Conservation (phyloP, 352 stramenopile species). For the Phytophthora quininea region DNA sequence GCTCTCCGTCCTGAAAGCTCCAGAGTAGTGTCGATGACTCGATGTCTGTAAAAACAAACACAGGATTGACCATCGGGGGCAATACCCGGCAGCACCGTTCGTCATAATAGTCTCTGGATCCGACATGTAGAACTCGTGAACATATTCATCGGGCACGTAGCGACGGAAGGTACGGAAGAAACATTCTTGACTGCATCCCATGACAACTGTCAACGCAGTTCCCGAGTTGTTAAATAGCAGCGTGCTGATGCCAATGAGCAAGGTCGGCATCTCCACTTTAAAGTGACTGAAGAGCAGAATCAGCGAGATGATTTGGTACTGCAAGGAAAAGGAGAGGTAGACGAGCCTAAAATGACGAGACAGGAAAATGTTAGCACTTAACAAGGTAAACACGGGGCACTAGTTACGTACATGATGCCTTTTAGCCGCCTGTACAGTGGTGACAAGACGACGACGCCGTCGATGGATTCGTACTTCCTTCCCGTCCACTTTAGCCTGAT, state of each 20-base stretch:
- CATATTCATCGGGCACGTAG: constrained; percentile 57
- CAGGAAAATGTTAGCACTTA: neutral
- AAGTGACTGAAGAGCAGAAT: constrained; percentile 49
- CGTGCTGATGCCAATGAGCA: constrained; percentile 42
- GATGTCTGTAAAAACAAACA: constrained; percentile 78
- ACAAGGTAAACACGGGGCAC: neutral
- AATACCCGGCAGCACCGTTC: constrained; percentile 27
- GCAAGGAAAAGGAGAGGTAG: constrained; percentile 50
- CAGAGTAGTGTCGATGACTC: constrained; percentile 63
- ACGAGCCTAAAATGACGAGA: constrained; percentile 35
- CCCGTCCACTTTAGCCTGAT: constrained; percentile 49
- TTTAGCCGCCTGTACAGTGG: constrained; percentile 67
- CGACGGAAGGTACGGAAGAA: constrained; percentile 40
- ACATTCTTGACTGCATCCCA: constrained; percentile 58
- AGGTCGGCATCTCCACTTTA: constrained; percentile 33
- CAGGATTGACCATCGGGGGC: constrained; percentile 39
- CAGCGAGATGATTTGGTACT: constrained; percentile 53
- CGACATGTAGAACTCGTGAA: constrained; percentile 49
- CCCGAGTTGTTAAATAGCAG: constrained; percentile 56
- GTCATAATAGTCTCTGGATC: constrained; percentile 40
- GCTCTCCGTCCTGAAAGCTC: constrained; percentile 34
- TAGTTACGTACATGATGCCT: constrained; percentile 54
- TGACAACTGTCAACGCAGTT: constrained; percentile 46
- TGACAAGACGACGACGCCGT: constrained; percentile 48
- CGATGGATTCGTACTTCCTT: constrained; percentile 57